These are phyloP conservation scores for Phytophthora pinifolia DNA, from an alignment of 352 stramenopile genomes.

Conservation along the genomic window DNA sequence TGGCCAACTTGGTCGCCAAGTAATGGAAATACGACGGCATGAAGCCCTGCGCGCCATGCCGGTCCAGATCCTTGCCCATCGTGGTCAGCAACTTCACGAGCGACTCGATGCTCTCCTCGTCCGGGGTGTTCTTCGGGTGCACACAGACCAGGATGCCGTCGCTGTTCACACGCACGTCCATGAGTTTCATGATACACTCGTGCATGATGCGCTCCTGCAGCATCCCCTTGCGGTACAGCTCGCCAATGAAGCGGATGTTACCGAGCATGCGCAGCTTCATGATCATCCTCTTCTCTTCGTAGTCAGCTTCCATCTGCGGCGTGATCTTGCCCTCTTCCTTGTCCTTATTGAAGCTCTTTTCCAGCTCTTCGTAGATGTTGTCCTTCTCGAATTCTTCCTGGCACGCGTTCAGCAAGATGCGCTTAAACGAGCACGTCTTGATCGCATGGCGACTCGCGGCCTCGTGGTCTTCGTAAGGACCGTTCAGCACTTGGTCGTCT, in stretches of 20 bases:
- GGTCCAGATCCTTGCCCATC: conserved; percentile 86
- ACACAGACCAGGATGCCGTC: conserved; percentile 40
- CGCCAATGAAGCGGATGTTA: conserved; percentile 95
- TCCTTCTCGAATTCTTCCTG: conserved; percentile 92
- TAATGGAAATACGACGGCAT: conserved; percentile 84
- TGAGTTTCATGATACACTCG: conserved; percentile 94
- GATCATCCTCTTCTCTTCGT: conserved; percentile 87
- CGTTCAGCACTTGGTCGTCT: conserved; percentile 70
- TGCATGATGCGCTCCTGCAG: conserved; percentile 98
- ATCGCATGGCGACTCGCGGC: conserved; percentile 55
- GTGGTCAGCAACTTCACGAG: conserved; percentile 93
- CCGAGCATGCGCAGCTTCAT: conserved; percentile 98
- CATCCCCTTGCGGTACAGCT: conserved; percentile 97
- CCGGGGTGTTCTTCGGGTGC: conserved; percentile 65
- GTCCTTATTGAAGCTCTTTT: conserved; percentile 68
- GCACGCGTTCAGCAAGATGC: conserved; percentile 89
- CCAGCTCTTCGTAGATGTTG: conserved; percentile 88
- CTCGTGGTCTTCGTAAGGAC: conserved; percentile 68
- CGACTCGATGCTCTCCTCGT: conserved; percentile 97
- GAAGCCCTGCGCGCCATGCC: conserved; percentile 44
- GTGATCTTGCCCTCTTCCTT: conserved; percentile 77
- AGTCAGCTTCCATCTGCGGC: conserved; percentile 65
- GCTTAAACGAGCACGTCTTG: conserved; percentile 89
- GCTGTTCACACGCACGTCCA: conserved; percentile 78
- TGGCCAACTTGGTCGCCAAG: conserved; percentile 74